phyloP scores from a whole-genome alignment of 371 early-diverging fungal genomes.

The Mucor irregularis region DNA sequence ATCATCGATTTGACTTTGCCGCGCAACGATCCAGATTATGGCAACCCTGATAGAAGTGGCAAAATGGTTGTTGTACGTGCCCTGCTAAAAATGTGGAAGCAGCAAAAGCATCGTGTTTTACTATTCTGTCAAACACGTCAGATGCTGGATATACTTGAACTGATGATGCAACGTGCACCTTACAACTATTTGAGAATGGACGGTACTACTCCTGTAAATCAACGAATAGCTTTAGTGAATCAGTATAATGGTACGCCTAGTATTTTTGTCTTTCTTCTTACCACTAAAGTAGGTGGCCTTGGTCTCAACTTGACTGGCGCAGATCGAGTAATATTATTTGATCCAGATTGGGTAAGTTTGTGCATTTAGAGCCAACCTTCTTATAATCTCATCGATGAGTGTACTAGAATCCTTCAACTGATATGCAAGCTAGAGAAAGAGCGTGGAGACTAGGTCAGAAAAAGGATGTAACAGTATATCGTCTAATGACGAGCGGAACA shows the following conservation, averaged over 20 bases:
- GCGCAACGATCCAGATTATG: slow-evolving; percentile 58
- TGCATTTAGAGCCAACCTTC: not conserved
- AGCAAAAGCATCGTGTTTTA: slow-evolving; percentile 84
- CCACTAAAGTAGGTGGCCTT: slow-evolving; percentile 97
- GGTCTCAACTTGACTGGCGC: slow-evolving; percentile 97
- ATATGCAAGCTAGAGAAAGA: slow-evolving; percentile 96
- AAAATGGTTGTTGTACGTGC: slow-evolving; percentile 90
- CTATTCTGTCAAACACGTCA: slow-evolving; percentile 96
- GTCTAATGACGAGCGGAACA: slow-evolving; percentile 96
- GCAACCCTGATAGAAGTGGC: slow-evolving; percentile 68
- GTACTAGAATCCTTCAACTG: slow-evolving; percentile 90
- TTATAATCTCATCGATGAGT: not conserved
- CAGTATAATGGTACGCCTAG: slow-evolving; percentile 75
- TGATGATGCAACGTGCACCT: slow-evolving; percentile 46
- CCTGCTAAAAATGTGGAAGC: slow-evolving; percentile 85
- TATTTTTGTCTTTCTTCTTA: slow-evolving; percentile 90
- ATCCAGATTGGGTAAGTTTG: slow-evolving; percentile 91
- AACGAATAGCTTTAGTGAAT: slow-evolving; percentile 83
- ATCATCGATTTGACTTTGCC: slow-evolving; percentile 46
- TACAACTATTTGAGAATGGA: slow-evolving; percentile 91
- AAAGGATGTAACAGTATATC: slow-evolving; percentile 90
- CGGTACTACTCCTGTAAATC: slow-evolving; percentile 88
- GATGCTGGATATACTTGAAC: slow-evolving; percentile 95
- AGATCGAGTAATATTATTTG: slow-evolving; percentile 93
- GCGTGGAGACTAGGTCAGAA: slow-evolving; percentile 97